Conservation (phyloP, 345 rosid genomes). For the Corchorus capsularis region DNA sequence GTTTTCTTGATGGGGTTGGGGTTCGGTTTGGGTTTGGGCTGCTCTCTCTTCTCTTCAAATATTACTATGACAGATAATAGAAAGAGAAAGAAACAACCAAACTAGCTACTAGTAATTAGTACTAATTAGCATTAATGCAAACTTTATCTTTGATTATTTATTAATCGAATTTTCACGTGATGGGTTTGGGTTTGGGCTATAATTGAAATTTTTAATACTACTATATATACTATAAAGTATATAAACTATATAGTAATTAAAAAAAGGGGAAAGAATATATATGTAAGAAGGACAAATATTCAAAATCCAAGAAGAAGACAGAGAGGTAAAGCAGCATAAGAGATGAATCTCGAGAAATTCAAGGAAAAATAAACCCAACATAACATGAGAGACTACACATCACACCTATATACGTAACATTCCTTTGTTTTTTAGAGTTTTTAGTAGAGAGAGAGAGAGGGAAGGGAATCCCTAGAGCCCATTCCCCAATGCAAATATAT, state of each 20-base stretch:
- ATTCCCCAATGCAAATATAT: conserved; percentile 26
- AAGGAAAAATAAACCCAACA: conserved; percentile 39
- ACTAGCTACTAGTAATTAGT: background rate
- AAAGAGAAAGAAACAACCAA: background rate
- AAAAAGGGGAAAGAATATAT: conserved; percentile 22
- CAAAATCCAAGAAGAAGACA: conserved; percentile 53
- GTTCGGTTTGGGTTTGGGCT: too few species aligned
- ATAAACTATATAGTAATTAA: background rate
- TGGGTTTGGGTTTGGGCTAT: conserved; percentile 26
- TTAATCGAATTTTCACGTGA: conserved; percentile 45
- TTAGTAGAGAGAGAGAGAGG: conserved; percentile 19
- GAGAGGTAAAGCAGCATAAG: conserved; percentile 43
- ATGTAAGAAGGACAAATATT: conserved; percentile 23
- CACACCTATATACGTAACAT: conserved; percentile 51
- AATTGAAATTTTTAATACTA: conserved; percentile 8
- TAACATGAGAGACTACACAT: conserved; percentile 39
- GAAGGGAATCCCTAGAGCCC: conserved; percentile 80
- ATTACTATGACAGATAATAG: background rate
- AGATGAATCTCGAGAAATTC: conserved; percentile 72
- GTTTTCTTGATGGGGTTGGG: conserved; percentile 23
- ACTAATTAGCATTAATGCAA: background rate
- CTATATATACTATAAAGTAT: background rate
- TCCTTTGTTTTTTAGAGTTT: conserved; percentile 43
- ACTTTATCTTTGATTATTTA: background rate
- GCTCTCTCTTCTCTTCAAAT: too few species aligned